Conservation (phyloP, 2,329 filamentous ascomycete species). For the Kalaharituber pfeilii region DNA sequence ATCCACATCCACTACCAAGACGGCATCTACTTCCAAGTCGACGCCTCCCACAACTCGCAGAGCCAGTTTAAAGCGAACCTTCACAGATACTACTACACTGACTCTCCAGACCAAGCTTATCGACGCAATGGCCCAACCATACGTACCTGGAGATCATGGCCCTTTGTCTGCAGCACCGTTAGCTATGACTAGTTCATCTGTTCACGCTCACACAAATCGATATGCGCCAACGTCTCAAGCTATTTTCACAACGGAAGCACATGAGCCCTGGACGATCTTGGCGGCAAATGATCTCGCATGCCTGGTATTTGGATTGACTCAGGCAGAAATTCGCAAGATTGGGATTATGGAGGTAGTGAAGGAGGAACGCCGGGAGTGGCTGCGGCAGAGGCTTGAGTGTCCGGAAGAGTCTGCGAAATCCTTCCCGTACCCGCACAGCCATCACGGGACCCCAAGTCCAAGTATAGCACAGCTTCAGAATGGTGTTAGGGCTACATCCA, state of each 20-base stretch:
- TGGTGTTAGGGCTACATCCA: slow-evolving; percentile 2
- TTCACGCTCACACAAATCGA: slow-evolving; percentile 79
- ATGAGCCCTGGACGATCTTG: slow-evolving; percentile 85
- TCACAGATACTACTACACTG: slow-evolving; percentile 62
- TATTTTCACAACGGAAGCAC: slow-evolving; percentile 89
- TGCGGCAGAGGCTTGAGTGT: slow-evolving; percentile 65
- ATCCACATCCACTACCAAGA: slow-evolving; percentile 35
- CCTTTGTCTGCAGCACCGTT: slow-evolving; percentile 12
- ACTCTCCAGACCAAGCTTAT: slow-evolving; percentile 67
- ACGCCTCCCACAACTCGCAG: slow-evolving; percentile 41
- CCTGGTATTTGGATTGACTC: slow-evolving; percentile 97
- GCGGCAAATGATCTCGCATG: slow-evolving; percentile 93
- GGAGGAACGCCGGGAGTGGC: slow-evolving; percentile 72
- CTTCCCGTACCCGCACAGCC: slow-evolving; percentile 25
- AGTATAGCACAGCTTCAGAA: slow-evolving; percentile 15
- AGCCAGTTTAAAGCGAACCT: slow-evolving; percentile 63
- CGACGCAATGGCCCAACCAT: slow-evolving; percentile 72
- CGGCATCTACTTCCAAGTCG: slow-evolving; percentile 8
- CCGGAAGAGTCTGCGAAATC: slow-evolving; percentile 31
- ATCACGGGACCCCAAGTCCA: slow-evolving; percentile 25
- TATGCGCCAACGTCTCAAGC: slow-evolving; percentile 86
- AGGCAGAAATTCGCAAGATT: slow-evolving; percentile 81
- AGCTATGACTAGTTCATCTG: slow-evolving; percentile 33
- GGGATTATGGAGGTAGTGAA: slow-evolving; percentile 91
- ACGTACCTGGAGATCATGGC: slow-evolving; percentile 32